Conservation (phyloP, 495 filamentous ascomycete species). For the Penicillium desertorum region DNA sequence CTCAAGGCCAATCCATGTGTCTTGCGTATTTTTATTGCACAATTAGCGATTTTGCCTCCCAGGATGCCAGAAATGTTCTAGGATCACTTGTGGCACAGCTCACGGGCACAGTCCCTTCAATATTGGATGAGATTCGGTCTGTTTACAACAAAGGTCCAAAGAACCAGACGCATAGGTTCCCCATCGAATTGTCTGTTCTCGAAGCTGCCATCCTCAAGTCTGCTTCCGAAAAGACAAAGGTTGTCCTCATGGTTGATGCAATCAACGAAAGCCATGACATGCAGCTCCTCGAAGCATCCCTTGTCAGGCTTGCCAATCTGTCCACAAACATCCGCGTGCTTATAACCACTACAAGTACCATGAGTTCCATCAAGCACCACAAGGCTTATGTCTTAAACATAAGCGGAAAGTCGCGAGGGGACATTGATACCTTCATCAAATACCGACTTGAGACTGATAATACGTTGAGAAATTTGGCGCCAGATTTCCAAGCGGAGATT, state of each 20-base stretch:
- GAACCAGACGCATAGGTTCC: constrained; percentile 18
- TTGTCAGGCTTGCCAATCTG: constrained; percentile 15
- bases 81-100: constrained; percentile 28
- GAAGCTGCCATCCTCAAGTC: constrained; percentile 22
- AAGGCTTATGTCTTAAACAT: constrained; percentile 13
- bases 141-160: constrained; percentile 18
- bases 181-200: constrained; percentile 17
- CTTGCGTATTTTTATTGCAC: constrained; percentile 28
- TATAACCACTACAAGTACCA: constrained; percentile 16
- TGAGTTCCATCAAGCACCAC: background rate
- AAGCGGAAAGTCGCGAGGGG: constrained; percentile 14
- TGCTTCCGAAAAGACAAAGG: constrained; percentile 5
- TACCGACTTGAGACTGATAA: constrained; percentile 17
- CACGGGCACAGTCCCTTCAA: constrained; percentile 10
- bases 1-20: constrained; percentile 3
- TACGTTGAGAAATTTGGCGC: constrained; percentile 5
- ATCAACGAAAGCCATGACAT: constrained; percentile 23
- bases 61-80: constrained; percentile 18
- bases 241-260: constrained; percentile 23
- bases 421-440: constrained; percentile 20
- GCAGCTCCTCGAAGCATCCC: constrained; percentile 14
- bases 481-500: constrained; percentile 21
- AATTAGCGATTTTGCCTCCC: constrained; percentile 24
- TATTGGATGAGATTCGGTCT: constrained; percentile 18
- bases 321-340: constrained; percentile 22